Evolutionary conservation across 345 rosid genomes (phyloP), one percentile per base, ranked within the genome.

Genomic region (Clausena lansium): DNA sequence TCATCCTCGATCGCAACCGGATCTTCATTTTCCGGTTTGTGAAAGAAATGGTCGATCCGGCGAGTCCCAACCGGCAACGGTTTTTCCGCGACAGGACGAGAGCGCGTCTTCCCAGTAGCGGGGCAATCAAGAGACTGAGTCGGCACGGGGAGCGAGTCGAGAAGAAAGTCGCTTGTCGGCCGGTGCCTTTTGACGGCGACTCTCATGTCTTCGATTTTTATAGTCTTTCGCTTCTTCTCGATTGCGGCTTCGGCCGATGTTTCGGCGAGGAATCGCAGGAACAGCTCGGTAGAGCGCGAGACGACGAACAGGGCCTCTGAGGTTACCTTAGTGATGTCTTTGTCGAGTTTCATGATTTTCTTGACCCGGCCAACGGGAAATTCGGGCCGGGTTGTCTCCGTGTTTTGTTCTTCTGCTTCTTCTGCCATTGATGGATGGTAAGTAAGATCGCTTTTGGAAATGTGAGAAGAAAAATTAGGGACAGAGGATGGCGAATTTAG

Each of bases 311-410:
- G 87, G 11, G 98, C 98, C 57, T 94, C 99, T 20, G 99, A 83
- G 61, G 85, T 93, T n/a, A 91, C 82, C 78, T 92, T 96, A 89
- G 89, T 90, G 83, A 94, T 89, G 76, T 96, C 97, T 58, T 83
- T 89, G 87, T 96, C 98, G 68, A 93, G 87, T 81, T 93, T 95
- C 92, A 93, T 85, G 58, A 96, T 92, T 79, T 80, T 92, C 88
- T 92, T 96, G 20, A 96, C 84, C 70, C 93, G 88, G n/a, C 88
- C 88, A 8, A 79, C 52, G 8, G 98, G 95, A 50, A 95, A 87
- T 63, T 88, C 88, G 6, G 90, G 87, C 70, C 83, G 83, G 70
- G 15, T 81, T 27, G 81, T 30, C 14, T 61, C 83, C 19, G 76
- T 14, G 59, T 54, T 58, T 66, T 85, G 93, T 70, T 88, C 91